A percentile compares a stretch with the other conserved stretches of the same genome.
Conservation (phyloP, 768 basidiomycete genomes). For the Agrocybe chaxingu region DNA sequence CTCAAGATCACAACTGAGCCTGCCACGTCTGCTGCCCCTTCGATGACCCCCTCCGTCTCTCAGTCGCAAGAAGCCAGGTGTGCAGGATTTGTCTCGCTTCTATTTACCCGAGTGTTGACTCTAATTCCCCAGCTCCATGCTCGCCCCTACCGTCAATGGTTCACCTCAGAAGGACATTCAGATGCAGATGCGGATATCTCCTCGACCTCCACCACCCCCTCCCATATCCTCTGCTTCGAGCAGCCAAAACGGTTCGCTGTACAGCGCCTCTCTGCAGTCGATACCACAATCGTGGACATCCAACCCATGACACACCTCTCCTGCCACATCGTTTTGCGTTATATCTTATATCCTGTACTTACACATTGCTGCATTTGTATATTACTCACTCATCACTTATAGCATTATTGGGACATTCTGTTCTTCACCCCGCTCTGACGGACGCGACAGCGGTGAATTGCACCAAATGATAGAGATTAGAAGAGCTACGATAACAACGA, state of each 20-base stretch:
- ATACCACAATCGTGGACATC: constrained; percentile 27
- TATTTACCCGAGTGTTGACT: neutral
- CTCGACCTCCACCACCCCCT: constrained; percentile 27
- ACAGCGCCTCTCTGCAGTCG: constrained; percentile 29
- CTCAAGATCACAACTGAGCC: constrained; percentile 65
- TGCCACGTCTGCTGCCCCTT: constrained; percentile 39
- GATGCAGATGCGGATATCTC: constrained; percentile 16
- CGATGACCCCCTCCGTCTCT: constrained; percentile 26
- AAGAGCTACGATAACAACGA: too few relatives aligned
- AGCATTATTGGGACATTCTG: constrained; percentile 14
- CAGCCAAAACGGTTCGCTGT: constrained; percentile 36
- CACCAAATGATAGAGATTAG: too few relatives aligned
- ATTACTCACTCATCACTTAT: constrained; percentile 27
- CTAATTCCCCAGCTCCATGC: constrained; percentile 12
- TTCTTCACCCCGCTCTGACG: too few relatives aligned
- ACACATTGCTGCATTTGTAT: constrained; percentile 29
- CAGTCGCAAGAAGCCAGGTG: constrained; percentile 35
- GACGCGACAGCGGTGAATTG: too few relatives aligned
- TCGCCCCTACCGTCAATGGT: constrained; percentile 24
- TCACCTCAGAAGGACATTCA: constrained; percentile 34
- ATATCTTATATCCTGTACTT: constrained; percentile 24
- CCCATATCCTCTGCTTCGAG: constrained; percentile 28
- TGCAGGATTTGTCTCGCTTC: constrained; percentile 11
- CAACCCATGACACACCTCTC: constrained; percentile 10
- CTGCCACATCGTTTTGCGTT: constrained; percentile 12